Evolutionary conservation across 495 filamentous ascomycete genomes (phyloP).

Genomic region (Neurospora sp.): DNA sequence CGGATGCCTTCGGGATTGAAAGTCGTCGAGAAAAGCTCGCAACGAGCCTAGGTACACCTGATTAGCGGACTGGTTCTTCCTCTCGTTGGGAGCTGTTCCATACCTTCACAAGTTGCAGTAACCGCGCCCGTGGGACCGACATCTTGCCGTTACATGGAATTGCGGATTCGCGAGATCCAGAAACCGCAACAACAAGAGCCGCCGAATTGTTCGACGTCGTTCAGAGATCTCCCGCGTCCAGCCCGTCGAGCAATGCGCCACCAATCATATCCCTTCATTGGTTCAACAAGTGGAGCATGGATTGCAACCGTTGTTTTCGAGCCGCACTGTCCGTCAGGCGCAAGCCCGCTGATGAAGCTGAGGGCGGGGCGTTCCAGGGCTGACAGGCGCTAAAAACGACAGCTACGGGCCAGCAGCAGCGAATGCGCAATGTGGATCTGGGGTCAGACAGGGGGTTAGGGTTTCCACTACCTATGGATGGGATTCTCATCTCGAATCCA

Average conservation of each 20-base stretch:
- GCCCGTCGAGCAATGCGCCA: not conserved
- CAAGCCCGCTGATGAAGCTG: not conserved
- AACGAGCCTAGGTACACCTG: slow-evolving; percentile 55
- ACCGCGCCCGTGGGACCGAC: slow-evolving; percentile 59
- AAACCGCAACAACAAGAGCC: slow-evolving; percentile 1
- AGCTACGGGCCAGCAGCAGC: not conserved
- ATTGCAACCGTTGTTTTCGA: not conserved
- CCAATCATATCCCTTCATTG: slow-evolving; percentile 2
- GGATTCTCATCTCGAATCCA: not conserved
- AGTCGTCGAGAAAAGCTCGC: slow-evolving; percentile 78
- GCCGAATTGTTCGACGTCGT: slow-evolving; percentile 3
- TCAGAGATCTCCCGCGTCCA: slow-evolving; percentile 6
- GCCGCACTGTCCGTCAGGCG: not conserved
- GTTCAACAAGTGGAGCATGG: not conserved
- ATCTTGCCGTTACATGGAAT: slow-evolving; percentile 38
- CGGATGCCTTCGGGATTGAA: slow-evolving; percentile 77
- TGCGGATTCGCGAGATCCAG: not conserved
- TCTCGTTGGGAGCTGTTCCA: not conserved
- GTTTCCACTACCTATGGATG: not conserved
- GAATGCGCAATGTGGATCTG: not conserved
- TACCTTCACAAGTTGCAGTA: slow-evolving; percentile 76
- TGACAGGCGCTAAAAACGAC: not conserved
- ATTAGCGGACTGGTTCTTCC: slow-evolving; percentile 1
- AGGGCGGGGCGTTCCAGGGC: not conserved
- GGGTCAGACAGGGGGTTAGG: not conserved